Percentiles rank a stretch among this genome's conserved stretches.
Conservation (phyloP, 2,329 filamentous ascomycete genomes). For the Stemphylium vesicarium region DNA sequence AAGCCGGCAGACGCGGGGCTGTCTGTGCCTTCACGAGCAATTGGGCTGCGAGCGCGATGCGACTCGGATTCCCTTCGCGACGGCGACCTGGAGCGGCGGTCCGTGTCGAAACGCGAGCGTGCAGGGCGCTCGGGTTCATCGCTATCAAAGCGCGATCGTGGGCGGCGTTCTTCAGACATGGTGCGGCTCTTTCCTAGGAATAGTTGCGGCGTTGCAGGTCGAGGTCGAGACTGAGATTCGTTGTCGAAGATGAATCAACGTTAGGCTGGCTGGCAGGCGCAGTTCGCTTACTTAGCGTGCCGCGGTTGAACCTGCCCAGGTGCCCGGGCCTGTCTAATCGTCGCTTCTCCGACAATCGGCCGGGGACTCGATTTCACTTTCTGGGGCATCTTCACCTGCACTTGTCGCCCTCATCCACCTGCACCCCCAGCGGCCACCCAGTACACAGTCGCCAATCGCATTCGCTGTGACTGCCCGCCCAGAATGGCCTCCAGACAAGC, state of each 20-base stretch:
- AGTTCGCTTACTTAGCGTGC: conserved; percentile 13
- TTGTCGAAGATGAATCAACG: conserved; percentile 3
- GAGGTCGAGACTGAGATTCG: conserved; percentile 1
- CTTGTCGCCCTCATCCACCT: not conserved
- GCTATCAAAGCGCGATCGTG: conserved; percentile 94
- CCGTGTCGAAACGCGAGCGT: conserved; percentile 76
- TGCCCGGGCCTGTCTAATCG: not conserved
- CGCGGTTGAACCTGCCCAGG: conserved; percentile 12
- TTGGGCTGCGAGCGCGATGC: conserved; percentile 80
- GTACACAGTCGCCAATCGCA: conserved; percentile 17
- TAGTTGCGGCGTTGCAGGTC: conserved; percentile 1
- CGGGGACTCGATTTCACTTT: conserved; percentile 14
- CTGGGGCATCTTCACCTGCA: conserved; percentile 10
- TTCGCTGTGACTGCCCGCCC: conserved; percentile 17
- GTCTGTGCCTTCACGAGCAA: conserved; percentile 58
- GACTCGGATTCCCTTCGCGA: conserved; percentile 68
- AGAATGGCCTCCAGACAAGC: conserved; percentile 53
- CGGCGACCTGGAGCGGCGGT: conserved; percentile 73
- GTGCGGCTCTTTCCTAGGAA: conserved; percentile 9
- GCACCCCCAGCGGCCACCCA: not conserved
- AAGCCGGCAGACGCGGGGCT: conserved; percentile 55
- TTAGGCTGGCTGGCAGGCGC: conserved; percentile 4
- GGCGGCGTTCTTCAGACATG: conserved; percentile 83
- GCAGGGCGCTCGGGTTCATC: conserved; percentile 72
- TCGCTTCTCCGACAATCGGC: conserved; percentile 14